Evolutionary conservation across 2,329 filamentous ascomycete genomes (phyloP).

Genomic region (Pseudohalonectria lignicola): DNA sequence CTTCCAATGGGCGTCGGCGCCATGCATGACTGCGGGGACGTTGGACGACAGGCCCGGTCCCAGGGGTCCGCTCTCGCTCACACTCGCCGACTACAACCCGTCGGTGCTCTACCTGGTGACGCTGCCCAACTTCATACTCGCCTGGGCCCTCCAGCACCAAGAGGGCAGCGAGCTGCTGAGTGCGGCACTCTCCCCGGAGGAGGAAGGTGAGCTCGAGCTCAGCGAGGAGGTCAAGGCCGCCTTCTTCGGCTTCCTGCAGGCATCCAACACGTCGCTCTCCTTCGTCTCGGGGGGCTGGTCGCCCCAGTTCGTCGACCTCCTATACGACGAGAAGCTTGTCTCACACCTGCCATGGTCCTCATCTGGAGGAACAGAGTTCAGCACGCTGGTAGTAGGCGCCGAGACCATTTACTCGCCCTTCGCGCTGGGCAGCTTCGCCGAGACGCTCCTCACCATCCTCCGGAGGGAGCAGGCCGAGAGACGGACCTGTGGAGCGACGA

Average conservation of each 20-base stretch:
- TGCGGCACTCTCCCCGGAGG: slow-evolving; percentile 33
- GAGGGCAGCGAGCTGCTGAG: slow-evolving; percentile 24
- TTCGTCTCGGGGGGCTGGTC: slow-evolving; percentile 72
- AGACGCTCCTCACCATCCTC: slow-evolving; percentile 52
- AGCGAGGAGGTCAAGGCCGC: slow-evolving; percentile 42
- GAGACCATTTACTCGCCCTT: slow-evolving; percentile 79
- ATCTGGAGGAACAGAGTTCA: no score
- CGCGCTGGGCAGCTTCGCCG: slow-evolving; percentile 56
- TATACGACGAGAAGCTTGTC: slow-evolving; percentile 27
- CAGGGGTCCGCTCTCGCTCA: slow-evolving; percentile 39
- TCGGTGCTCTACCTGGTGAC: slow-evolving; percentile 70
- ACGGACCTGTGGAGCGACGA: slow-evolving; percentile 36
- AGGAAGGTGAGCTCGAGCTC: slow-evolving; percentile 50
- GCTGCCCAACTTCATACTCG: slow-evolving; percentile 64
- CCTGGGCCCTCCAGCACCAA: slow-evolving; percentile 45
- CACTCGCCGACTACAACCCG: slow-evolving; percentile 70
- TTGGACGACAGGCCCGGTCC: no score
- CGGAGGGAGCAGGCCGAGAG: slow-evolving; percentile 26
- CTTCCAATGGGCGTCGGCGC: slow-evolving; percentile 45
- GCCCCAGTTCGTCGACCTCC: slow-evolving; percentile 46
- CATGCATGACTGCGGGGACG: slow-evolving; percentile 16
- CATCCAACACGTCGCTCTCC: slow-evolving; percentile 41
- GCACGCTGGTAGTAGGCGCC: slow-evolving; percentile 54
- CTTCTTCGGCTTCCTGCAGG: slow-evolving; percentile 44
- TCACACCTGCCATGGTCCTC: no score